Conservation (phyloP, 805 yeast species). For the Lachancea meyersii region DNA sequence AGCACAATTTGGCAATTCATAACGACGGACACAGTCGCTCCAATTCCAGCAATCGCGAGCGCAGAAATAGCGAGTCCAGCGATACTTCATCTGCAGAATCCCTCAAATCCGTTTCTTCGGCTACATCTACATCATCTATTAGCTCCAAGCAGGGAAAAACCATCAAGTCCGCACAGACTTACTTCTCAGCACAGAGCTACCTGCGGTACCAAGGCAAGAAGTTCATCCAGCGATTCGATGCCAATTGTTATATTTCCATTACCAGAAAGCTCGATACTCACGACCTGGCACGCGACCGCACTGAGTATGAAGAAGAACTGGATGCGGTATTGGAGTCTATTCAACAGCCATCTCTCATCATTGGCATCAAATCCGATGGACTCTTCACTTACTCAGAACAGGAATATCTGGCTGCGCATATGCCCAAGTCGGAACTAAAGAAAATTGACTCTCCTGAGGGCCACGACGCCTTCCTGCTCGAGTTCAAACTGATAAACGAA, state of each 20-base stretch:
- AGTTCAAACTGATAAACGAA: conserved; percentile 74
- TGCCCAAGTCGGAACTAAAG: conserved; percentile 63
- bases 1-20: conserved; percentile 77
- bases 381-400: conserved; percentile 90
- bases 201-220: conserved; percentile 91
- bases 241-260: conserved; percentile 92
- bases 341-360: conserved; percentile 69
- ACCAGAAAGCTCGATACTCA: conserved; percentile 93
- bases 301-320: conserved; percentile 33
- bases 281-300: conserved; percentile 78
- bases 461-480: conserved; percentile 92
- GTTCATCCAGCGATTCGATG: conserved; percentile 85
- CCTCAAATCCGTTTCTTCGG: conserved; percentile 30
- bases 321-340: conserved; percentile 51
- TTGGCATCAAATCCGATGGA: conserved; percentile 91
- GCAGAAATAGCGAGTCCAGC: conserved; percentile 7
- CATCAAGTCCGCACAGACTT: conserved; percentile 41
- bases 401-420: conserved; percentile 66
- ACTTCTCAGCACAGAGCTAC: conserved; percentile 93
- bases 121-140: conserved; percentile 25
- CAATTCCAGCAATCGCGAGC: conserved; percentile 17
- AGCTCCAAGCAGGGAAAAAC: conserved; percentile 14
- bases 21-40: conserved; percentile 80
- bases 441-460: conserved; percentile 90
- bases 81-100: conserved; percentile 19